Evolutionary conservation across 176 grass and related monocot species (phyloP), one percentile per base, ranked within the genome.

Genomic region (Microstegium vimineum): DNA sequence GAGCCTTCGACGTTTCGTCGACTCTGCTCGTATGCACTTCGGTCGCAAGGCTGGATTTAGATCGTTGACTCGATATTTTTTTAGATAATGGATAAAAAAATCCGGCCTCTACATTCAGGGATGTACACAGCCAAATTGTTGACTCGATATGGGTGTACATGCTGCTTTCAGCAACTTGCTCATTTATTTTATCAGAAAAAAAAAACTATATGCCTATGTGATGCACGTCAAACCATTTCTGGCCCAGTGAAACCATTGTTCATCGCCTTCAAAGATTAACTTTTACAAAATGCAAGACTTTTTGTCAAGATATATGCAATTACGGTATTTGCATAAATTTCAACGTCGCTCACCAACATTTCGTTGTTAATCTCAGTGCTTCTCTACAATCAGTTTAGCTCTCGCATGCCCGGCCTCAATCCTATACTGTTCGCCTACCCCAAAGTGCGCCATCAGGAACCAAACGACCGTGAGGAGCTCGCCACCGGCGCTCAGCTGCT

Each of bases 391-490:
- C 0, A 92, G 69, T 36, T 92, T 92, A 12, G 81, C 86, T 62
- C 86, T 84, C 1, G 85, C 87, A 61, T 92, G 83, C 0, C 90
- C 86, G 8, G 90, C 76, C 73, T 90, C 83, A 33, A 87, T 90
- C 84, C 69, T 62, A 41, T 81, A 90, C 34, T 87, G 85, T 61
- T 90, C 81, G 8, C 81, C 76, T 2, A 93, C 81, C 22, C 76
- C 78, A 15, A 89, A 37, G 31, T 93, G 83, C 31, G 84, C 42
- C 81, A 87, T 90, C 45, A 93, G 20, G 63, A 94, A 83, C 90
- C 92, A 92, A 13, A 92, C 81, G 40, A 87, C 36, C 4, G 90
- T 88, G 80, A 92, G 90, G 73, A 94, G 92, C 78, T 94, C 87
- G 17, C 90, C 90, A 1, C 92, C 92, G 8, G 28, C 20, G 74